Percentiles rank a stretch among this genome's conserved stretches.
These are phyloP conservation scores for Solanum aculeatissimum DNA, from an alignment of 305 asterid species.

Conservation along the genomic window DNA sequence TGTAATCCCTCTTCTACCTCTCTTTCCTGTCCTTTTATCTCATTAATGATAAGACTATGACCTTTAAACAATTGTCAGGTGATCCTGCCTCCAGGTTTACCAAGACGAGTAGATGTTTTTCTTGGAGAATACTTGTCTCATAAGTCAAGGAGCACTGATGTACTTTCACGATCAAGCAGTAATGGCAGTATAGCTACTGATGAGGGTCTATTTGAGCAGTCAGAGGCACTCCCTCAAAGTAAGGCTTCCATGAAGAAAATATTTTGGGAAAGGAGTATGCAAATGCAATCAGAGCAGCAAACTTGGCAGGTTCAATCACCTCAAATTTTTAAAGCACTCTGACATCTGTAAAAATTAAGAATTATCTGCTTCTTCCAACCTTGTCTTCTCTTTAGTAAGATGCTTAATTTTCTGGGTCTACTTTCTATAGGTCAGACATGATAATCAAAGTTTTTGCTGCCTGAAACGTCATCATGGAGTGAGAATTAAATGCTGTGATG, in stretches of 20 bases:
- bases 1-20: background rate
- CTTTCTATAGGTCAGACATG: background rate
- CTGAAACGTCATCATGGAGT: background rate
- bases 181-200: constrained; percentile 46
- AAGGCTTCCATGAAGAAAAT: constrained; percentile 46
- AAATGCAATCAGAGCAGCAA: constrained; percentile 55
- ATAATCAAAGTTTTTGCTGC: background rate
- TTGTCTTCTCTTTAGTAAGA: background rate
- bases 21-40: constrained; percentile 2
- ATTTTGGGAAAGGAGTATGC: constrained; percentile 40
- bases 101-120: constrained; percentile 44
- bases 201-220: constrained; percentile 70
- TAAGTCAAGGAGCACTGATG: constrained; percentile 39
- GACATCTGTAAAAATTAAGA: background rate
- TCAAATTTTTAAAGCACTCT: background rate
- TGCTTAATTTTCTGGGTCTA: background rate
- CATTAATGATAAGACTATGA: constrained; percentile 1
- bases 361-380: background rate
- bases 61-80: constrained; percentile 40
- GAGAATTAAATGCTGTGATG: background rate
- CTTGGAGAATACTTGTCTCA: constrained; percentile 47
- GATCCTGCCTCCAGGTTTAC: constrained; percentile 55
- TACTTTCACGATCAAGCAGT: constrained; percentile 51
- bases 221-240: constrained; percentile 44
- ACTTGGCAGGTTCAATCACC: constrained; percentile 70